These are phyloP conservation scores for Penicillium glabrum DNA, from an alignment of 2,329 filamentous ascomycete genomes.

Conservation along the genomic window DNA sequence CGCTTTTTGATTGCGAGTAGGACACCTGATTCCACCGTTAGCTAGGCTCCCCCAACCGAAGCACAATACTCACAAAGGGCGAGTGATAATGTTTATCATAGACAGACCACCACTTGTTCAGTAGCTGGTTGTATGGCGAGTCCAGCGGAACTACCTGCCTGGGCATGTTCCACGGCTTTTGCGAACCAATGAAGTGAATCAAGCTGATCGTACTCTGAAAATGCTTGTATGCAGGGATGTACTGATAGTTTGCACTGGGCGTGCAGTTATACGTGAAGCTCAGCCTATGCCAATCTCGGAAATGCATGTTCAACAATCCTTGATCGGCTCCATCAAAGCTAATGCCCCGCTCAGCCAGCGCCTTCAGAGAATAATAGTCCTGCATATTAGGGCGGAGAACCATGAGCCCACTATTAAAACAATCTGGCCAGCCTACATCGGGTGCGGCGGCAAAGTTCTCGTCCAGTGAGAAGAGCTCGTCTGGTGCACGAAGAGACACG, in stretches of 20 bases:
- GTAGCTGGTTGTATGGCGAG: slow-evolving; percentile 73
- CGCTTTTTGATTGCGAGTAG: background rate
- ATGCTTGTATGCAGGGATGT: slow-evolving; percentile 90
- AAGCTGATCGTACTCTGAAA: slow-evolving; percentile 86
- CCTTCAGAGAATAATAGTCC: slow-evolving; percentile 81
- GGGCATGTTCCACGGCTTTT: slow-evolving; percentile 83
- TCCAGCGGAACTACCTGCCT: slow-evolving; percentile 35
- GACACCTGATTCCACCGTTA: slow-evolving; percentile 7
- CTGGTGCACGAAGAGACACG: slow-evolving; percentile 83
- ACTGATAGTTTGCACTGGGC: slow-evolving; percentile 94
- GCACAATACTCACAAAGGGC: slow-evolving; percentile 17
- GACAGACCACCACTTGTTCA: slow-evolving; percentile 89
- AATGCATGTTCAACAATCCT: slow-evolving; percentile 93
- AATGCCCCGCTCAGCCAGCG: slow-evolving; percentile 80
- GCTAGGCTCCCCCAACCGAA: background rate
- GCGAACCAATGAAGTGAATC: slow-evolving; percentile 89
- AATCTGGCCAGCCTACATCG: slow-evolving; percentile 96
- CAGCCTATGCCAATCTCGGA: slow-evolving; percentile 79
- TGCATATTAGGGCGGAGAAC: slow-evolving; percentile 81
- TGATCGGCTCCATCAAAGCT: slow-evolving; percentile 98
- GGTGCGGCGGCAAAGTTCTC: slow-evolving; percentile 71
- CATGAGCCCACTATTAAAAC: slow-evolving; percentile 98
- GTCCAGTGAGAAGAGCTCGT: slow-evolving; percentile 79
- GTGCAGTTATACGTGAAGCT: slow-evolving; percentile 98
- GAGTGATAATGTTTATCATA: slow-evolving; percentile 81